Base-by-base conservation (phyloP, 768 basidiomycete species). In the Podaxis sp. region DNA sequence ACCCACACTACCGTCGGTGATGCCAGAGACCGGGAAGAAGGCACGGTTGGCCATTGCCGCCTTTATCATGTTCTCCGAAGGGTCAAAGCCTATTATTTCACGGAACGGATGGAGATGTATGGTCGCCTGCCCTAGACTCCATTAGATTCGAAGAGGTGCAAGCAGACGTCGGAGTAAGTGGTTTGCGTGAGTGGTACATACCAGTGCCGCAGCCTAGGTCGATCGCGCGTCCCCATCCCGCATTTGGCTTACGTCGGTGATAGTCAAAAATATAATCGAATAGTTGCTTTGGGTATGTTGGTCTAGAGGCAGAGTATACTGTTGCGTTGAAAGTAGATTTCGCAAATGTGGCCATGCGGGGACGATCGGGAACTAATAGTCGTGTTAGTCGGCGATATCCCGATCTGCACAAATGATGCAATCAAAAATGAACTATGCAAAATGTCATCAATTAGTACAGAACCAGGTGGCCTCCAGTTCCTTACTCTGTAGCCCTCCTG, bases 161-260 rank as follows among this genome's bases (percentile, higher is more conserved):
- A n/a, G 17, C 33, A 15, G 36, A 60, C 36, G 40, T 1, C 30
- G 4, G 48, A 40, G 24, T 12, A 12, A 44, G 46, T 36, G 50
- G 12, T 2, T n/a, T 20, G 38, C 60, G 26, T 62, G 33, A 2
- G 33, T 33, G 33, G 0, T 26, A 66, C 72, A 11, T 62, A 90
- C 92, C 90, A n/a, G 93, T 91, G 28, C 93, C 92, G 73, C 93
- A 94, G 3, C 93, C 92, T 2, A 93, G 71, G 67, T 95, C 93
- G 0, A 92, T 78, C 0, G 89, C 90, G 17, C 74, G 77, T 13
- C 84, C 78, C 82, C 85, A 90, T 58, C 72, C 65, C 53, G 74
- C 63, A 50, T 62, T 66, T 11, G 63, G 60, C 37, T 63, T 67
- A 12, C 59, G 66, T 12, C 66, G 66, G 68, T 93, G 91, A 68